phyloP scores from a whole-genome alignment of 1,284 basidiomycete genomes.

The Stygiomarasmius scandens region DNA sequence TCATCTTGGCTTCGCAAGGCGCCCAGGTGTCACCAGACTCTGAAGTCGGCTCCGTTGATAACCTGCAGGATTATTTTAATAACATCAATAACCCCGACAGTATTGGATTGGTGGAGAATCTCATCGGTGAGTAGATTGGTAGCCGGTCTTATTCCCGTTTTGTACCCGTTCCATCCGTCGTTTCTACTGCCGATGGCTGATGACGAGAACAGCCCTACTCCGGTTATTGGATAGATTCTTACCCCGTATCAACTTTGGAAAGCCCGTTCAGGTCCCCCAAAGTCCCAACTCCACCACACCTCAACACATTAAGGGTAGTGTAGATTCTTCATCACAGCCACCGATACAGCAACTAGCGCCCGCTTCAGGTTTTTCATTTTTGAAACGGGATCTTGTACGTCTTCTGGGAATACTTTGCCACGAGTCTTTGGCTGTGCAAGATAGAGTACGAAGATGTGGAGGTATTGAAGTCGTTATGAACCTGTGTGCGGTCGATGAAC shows the following conservation, averaged over 20 bases:
- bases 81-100: conserved; percentile 41
- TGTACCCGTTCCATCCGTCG: conserved; percentile 5
- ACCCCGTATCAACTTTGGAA: conserved; percentile 78
- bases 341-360: conserved; percentile 28
- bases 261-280: conserved; percentile 40
- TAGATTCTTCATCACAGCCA: conserved; percentile 23
- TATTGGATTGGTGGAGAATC: conserved; percentile 53
- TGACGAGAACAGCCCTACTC: conserved; percentile 56
- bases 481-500: conserved; percentile 86
- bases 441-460: conserved; percentile 66
- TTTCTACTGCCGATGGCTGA: not conserved
- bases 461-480: conserved; percentile 84
- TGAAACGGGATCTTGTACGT: conserved; percentile 84
- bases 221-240: conserved; percentile 72
- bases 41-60: conserved; percentile 23
- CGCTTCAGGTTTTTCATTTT: conserved; percentile 69
- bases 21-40: conserved; percentile 19
- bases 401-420: conserved; percentile 76
- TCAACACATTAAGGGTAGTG: conserved; percentile 17
- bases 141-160: conserved; percentile 5
- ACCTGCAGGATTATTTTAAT: conserved; percentile 46
- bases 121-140: conserved; percentile 55
- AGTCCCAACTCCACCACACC: not conserved
- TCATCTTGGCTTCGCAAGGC: conserved; percentile 43
- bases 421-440: conserved; percentile 65